These are phyloP conservation scores for Microdochium bolleyi DNA, from an alignment of 2,329 filamentous ascomycete genomes.

Conservation along the genomic window DNA sequence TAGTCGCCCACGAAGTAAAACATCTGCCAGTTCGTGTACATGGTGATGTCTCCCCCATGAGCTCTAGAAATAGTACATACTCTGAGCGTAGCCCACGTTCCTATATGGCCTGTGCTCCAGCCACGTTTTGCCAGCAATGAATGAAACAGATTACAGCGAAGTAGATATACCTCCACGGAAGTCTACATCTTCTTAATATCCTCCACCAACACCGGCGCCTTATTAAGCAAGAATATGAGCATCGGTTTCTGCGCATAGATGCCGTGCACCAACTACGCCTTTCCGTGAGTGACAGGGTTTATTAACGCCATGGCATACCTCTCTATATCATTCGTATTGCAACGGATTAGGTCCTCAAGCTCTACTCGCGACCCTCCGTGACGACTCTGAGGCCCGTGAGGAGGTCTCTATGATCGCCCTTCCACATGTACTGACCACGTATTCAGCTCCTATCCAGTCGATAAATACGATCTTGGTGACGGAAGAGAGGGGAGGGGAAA, in stretches of 20 bases:
- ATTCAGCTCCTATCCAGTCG: no score
- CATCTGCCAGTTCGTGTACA: slow-evolving; percentile 33
- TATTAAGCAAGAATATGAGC: slow-evolving; percentile 21
- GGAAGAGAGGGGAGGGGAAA: background rate
- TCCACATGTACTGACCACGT: slow-evolving; percentile 28
- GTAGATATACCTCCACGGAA: slow-evolving; percentile 14
- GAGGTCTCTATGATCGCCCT: slow-evolving; percentile 28
- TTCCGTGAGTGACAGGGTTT: slow-evolving; percentile 31
- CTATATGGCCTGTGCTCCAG: slow-evolving; percentile 17
- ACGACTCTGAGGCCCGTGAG: slow-evolving; percentile 30
- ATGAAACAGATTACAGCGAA: no score
- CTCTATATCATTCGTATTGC: slow-evolving; percentile 25
- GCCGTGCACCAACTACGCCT: slow-evolving; percentile 33
- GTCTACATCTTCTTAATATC: slow-evolving; percentile 27
- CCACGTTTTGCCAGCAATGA: no score
- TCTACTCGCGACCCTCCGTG: slow-evolving; percentile 27
- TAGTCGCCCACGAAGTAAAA: slow-evolving; percentile 37
- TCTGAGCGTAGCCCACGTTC: slow-evolving; percentile 30
- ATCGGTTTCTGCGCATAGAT: slow-evolving; percentile 29
- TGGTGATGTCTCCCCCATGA: slow-evolving; percentile 35
- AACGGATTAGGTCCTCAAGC: slow-evolving; percentile 26
- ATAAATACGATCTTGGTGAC: no score
- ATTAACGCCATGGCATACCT: slow-evolving; percentile 37
- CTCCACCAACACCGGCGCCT: slow-evolving; percentile 24
- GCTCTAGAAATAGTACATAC: slow-evolving; percentile 27